Conservation (phyloP, 2,329 filamentous ascomycete species). For the Apiospora marii region DNA sequence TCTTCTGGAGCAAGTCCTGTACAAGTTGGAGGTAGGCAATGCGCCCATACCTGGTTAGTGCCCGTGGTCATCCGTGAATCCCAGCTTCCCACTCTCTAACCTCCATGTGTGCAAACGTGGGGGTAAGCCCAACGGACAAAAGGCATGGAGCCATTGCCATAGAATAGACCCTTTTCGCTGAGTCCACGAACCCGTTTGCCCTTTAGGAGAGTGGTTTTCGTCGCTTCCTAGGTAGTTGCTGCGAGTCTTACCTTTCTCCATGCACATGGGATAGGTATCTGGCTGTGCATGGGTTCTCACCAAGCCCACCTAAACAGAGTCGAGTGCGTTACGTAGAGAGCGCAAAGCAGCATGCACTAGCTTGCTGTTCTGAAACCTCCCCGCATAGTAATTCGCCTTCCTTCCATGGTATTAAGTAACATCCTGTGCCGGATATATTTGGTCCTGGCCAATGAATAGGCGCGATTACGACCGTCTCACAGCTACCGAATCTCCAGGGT, state of each 20-base stretch:
- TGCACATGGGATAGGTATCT: background rate
- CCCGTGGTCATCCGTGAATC: conserved; percentile 6
- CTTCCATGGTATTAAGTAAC: conserved; percentile 14
- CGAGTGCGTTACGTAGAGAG: conserved; percentile 11
- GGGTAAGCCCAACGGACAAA: background rate
- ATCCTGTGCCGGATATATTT: conserved; percentile 10
- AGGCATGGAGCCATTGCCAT: background rate
- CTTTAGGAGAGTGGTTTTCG: background rate
- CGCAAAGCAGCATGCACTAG: conserved; percentile 16
- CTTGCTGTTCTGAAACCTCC: conserved; percentile 17
- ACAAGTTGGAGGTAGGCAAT: background rate
- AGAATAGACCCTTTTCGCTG: background rate
- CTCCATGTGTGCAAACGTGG: background rate
- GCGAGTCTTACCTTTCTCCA: conserved; percentile 6
- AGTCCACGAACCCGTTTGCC: conserved; percentile 6
- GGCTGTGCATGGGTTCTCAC: background rate
- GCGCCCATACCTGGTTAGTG: conserved; percentile 12
- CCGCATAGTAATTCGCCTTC: conserved; percentile 13
- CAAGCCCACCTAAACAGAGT: background rate
- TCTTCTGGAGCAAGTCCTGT: no score
- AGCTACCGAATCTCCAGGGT: background rate
- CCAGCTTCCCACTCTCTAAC: conserved; percentile 3
- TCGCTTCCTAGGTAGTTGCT: background rate
- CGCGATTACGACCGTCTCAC: conserved; percentile 13
- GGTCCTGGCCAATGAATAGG: conserved; percentile 12